Evolutionary conservation across 805 yeast genomes (phyloP).

Genomic region (Zygosaccharomyces rouxii): DNA sequence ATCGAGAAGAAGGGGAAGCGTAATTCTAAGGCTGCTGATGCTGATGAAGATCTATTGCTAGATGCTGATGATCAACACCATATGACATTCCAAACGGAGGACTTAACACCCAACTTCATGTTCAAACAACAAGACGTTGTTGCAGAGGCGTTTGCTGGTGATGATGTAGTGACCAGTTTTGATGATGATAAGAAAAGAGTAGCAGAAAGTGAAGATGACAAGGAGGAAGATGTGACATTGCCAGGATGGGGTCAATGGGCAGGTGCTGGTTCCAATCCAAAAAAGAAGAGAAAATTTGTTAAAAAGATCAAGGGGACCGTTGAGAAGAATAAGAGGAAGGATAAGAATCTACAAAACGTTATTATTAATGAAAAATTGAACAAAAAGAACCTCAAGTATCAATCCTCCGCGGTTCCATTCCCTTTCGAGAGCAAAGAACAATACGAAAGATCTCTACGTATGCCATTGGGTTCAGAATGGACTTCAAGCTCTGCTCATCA

Average conservation of each 20-base stretch:
- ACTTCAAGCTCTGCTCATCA: slow-evolving; percentile 83
- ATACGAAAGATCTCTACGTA: slow-evolving; percentile 86
- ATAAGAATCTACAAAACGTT: slow-evolving; percentile 70
- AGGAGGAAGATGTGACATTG: slow-evolving; percentile 75
- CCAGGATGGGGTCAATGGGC: slow-evolving; percentile 99
- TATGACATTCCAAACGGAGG: slow-evolving; percentile 48
- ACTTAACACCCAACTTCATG: slow-evolving; percentile 43
- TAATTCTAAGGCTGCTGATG: slow-evolving; percentile 9
- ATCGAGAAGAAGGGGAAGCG: slow-evolving; percentile 35
- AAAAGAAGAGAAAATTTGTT: slow-evolving; percentile 56
- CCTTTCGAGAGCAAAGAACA: slow-evolving; percentile 92
- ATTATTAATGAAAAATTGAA: slow-evolving; percentile 84
- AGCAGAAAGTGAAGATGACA: slow-evolving; percentile 75
- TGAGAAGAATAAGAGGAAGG: slow-evolving; percentile 66
- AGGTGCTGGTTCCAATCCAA: slow-evolving; percentile 51
- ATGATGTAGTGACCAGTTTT: slow-evolving; percentile 80
- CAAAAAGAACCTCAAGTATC: slow-evolving; percentile 81
- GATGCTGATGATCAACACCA: slow-evolving; percentile 47
- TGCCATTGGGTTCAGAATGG: slow-evolving; percentile 99
- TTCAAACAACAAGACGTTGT: slow-evolving; percentile 80
- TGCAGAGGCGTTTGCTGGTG: slow-evolving; percentile 94
- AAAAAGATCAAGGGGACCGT: slow-evolving; percentile 76
- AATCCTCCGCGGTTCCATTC: slow-evolving; percentile 86
- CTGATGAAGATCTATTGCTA: slow-evolving; percentile 35
- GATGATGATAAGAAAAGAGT: slow-evolving; percentile 67